Base-by-base conservation (phyloP, 192 early-diverging fungal species). In the Phycomyces blakesleeanus region DNA sequence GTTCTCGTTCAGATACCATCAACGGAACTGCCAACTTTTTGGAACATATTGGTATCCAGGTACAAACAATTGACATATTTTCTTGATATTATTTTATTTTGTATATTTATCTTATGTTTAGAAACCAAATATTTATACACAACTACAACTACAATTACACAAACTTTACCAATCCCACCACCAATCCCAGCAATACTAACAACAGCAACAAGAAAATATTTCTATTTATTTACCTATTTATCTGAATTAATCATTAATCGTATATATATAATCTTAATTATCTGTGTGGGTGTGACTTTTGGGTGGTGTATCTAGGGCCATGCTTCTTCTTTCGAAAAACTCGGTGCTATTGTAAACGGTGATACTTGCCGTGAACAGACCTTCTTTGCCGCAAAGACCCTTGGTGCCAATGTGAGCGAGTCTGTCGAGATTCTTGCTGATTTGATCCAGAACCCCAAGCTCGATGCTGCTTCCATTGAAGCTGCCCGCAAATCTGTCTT, bases 361-460 rank as follows among this genome's bases (percentile, higher is more conserved):
- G 95, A 97, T 78, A 98, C 96, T 21, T 95, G 93, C 22, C 90
- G 96, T 63, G 96, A 98, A 73, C 94, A 98, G 78, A 98, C 96
- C 50, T 92, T 94, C 51, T 97, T 97, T 83, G 95, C 95, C 69
- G 92, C 93, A 64, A 96, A 97, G 78, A 80, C 94, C 20, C 82
- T 97, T 54, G 85, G 85, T 59, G 77, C 83, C 54, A 93, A 97
- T 69, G 84, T 93, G 49, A 78, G 82, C 26, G 74, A 81, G 59
- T 84, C 93, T 18, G 94, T 97, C 49, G 94, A 92, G 67, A 83
- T 97, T 64, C 84, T 98, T 59, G 87, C 91, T 51, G 95, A 97
- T 71, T 93, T 98, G 68, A 79, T 98, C 60, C 94, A 94, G 67
- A 87, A 92, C 83, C 92, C 91, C 25, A 94, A 82, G 53, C 79